A percentile compares a stretch with the other conserved stretches of the same genome.
Evolutionary conservation across 768 basidiomycete genomes (phyloP).

Genomic region (Agaricus subrufescens): DNA sequence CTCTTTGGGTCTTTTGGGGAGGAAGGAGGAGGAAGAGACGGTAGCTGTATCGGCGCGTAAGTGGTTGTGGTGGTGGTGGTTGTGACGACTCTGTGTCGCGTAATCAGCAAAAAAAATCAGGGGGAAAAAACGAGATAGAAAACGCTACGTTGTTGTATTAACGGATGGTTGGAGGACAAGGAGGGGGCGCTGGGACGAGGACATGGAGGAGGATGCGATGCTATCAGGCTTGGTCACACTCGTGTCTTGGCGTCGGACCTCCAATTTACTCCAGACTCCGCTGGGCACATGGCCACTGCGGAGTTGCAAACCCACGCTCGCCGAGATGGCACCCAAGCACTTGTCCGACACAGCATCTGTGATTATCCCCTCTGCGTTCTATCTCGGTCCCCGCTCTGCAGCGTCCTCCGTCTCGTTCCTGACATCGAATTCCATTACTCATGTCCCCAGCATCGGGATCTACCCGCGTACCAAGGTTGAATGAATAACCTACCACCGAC

Average conservation of each 20-base stretch:
- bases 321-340: no score
- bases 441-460: no score
- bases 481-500: no score
- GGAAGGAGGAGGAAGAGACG: slow-evolving; percentile 63
- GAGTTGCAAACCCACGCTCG: no score
- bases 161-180: slow-evolving; percentile 77
- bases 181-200: slow-evolving; percentile 56
- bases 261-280: slow-evolving; percentile 11
- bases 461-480: no score
- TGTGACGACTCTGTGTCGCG: slow-evolving; percentile 66
- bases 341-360: no score
- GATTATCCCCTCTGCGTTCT: no score
- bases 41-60: slow-evolving; percentile 84
- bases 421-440: no score
- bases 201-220: slow-evolving; percentile 39
- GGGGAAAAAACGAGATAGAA: neutral
- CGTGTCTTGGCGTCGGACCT: slow-evolving; percentile 22
- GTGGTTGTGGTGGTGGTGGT: slow-evolving; percentile 90
- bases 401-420: no score
- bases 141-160: slow-evolving; percentile 75
- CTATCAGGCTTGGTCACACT: slow-evolving; percentile 11
- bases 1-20: slow-evolving; percentile 74
- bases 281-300: no score
- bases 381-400: no score
- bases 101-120: slow-evolving; percentile 17